A percentile compares a stretch with the other conserved stretches of the same genome.
phyloP scores from a whole-genome alignment of 2,329 filamentous ascomycete genomes.

The Teratosphaeriaceae sp. region DNA sequence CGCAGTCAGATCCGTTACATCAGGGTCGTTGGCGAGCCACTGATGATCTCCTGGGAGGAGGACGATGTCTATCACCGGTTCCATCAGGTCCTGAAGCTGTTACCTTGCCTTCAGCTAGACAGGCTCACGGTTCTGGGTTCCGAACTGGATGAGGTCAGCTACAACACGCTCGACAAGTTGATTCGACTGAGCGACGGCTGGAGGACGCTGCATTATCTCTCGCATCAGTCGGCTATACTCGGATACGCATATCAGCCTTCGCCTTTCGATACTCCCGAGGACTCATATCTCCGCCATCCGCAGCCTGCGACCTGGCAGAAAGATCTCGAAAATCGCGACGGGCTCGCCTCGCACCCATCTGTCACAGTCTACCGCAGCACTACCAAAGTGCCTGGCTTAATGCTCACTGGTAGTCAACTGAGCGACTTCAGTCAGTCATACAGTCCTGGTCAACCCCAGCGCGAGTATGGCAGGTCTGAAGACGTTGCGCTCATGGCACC shows the following conservation, averaged over 20 bases:
- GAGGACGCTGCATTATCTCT: neutral
- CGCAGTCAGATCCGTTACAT: neutral
- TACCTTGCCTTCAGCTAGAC: neutral
- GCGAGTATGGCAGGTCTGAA: neutral
- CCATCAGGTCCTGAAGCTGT: neutral
- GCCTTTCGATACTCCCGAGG: no score
- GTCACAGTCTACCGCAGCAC: no score
- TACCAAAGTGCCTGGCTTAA: no score
- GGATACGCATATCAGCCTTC: no score
- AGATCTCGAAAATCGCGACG: no score
- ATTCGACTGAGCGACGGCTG: neutral
- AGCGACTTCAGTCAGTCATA: neutral
- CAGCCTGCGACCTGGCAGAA: neutral
- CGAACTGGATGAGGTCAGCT: neutral
- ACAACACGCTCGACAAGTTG: neutral
- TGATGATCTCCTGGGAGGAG: neutral
- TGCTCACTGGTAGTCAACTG: no score
- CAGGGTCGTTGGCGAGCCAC: neutral
- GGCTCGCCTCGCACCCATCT: no score
- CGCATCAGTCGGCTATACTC: neutral
- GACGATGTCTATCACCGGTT: neutral
- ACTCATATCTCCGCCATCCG: neutral
- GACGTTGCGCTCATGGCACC: slow-evolving; percentile 7
- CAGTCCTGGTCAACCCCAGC: neutral
- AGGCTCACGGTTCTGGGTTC: neutral